Evolutionary conservation across 1,139 yeast species (phyloP), one percentile per base, ranked within the genome.

Genomic region (Hyphopichia burtonii): DNA sequence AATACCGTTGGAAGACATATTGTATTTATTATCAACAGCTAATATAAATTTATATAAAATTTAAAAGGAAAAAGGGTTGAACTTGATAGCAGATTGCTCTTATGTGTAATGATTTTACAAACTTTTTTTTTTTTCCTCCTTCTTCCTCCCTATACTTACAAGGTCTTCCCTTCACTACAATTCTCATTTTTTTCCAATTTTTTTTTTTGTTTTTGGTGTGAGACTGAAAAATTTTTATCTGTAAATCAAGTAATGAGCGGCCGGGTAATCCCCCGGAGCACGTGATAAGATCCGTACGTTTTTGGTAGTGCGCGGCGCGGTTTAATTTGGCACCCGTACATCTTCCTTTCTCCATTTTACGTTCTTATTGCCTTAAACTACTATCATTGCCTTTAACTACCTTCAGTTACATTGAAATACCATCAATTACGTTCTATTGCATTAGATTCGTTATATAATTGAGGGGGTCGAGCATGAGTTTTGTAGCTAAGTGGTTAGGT

Each of bases 1-100:
- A 65, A 87, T 84, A 65, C 89, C 89, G 66, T 69, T 73, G 49
- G 68, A 61, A 52, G 73, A 66, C 72, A 66, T 68, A 38, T 50
- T 59, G 22, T 20, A 37, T 49, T 43, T 34, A 38, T 41, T 41
- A 36, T 25, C 16, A 39, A 31, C 31, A 41, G 32, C 31, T 17
- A 34, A 38, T 22, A 37, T 36, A 28, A 34, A 27, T 40, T 32
- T 35, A 27, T 34, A 41, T 39, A 42, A 46, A 46, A 39, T 39
- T 48, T 40, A 45, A 17, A 17, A 31, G 22, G 17, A 31, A 12
- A 17, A 22, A 22, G 34, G 34, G 34, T 6, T 16, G 32, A 30
- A 9, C 16, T 14, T 12, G 34, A n/a, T 31, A 31, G 16, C 34
- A 31, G 15, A 31, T 31, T 31, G 34, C 34, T 31, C 15, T 31